Conservation (phyloP, 192 early-diverging fungal genomes). For the Entomortierella parvispora region DNA sequence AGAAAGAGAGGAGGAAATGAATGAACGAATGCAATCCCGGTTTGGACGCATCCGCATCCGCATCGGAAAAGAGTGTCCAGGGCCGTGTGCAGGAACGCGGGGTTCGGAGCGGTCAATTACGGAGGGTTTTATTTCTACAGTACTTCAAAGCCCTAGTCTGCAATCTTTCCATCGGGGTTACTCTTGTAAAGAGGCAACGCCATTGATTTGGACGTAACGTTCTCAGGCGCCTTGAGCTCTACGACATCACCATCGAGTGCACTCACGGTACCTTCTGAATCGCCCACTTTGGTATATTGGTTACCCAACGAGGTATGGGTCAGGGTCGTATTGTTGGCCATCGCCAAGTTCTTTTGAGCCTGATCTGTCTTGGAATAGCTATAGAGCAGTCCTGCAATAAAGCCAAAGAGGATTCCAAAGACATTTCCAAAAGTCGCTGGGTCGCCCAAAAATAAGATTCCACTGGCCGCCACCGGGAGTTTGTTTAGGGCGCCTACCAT, state of each 20-base stretch:
- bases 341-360: slow-evolving; percentile 36
- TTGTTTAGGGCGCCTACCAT: slow-evolving; percentile 99
- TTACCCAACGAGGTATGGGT: background rate
- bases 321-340: slow-evolving; percentile 22
- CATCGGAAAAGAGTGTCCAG: no score
- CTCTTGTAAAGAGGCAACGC: slow-evolving; percentile 37
- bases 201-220: slow-evolving; percentile 1
- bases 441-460: slow-evolving; percentile 96
- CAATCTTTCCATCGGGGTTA: slow-evolving; percentile 46
- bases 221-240: slow-evolving; percentile 50
- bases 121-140: no score
- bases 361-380: slow-evolving; percentile 77
- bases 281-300: background rate
- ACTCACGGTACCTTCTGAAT: slow-evolving; percentile 13
- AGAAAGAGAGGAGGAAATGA: no score
- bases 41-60: no score
- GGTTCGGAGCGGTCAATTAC: no score
- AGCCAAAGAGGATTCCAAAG: slow-evolving; percentile 88
- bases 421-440: slow-evolving; percentile 84
- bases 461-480: slow-evolving; percentile 92
- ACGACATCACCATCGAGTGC: slow-evolving; percentile 19
- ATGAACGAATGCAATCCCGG: no score
- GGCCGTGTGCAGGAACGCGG: no score
- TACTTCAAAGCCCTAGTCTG: slow-evolving; percentile 29
- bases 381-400: slow-evolving; percentile 79